Evolutionary conservation across 148 eudicot species (phyloP), one percentile per base, ranked within the genome.

Genomic region (Spergularia marina): DNA sequence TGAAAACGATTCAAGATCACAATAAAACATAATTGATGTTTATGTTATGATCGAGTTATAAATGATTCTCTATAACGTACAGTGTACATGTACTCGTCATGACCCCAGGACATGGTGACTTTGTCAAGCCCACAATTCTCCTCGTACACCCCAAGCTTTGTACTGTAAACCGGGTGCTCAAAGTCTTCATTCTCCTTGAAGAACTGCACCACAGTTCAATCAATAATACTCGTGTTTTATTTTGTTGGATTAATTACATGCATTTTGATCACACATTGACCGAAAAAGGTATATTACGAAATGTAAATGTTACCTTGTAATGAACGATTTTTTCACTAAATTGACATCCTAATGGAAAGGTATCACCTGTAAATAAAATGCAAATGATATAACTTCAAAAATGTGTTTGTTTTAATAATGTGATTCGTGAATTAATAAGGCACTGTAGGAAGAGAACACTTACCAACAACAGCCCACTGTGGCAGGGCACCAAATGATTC

Each of bases 401-500:
- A 44, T 6, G 1, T 4, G 7, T 44, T 2, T 44, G 49, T 44
- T 44, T 6, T 44, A 44, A 44, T 44, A 4, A 30, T 30, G 36
- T 30, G 36, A 30, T 30, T 30, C 2, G 36, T 30, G 36, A 44
- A 44, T 0, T 41, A 4, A 41, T 44, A 44, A 44, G 1, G 49
- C 4, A 4, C 10, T 6, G 10, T 44, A 44, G 49, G 49, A 44
- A 44, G 10, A 44, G 49, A 44, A 44, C 3, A 56, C 60, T 56
- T 56, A n/a, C 97, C 97, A 0, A 91, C 98, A 63, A 93, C 96
- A 36, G 97, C 95, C 95, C 97, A 92, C 74, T 92, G 97, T 70
- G 97, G 96, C 36, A 92, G 93, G 54, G 65, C 86, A 10, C 97
- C 98, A 60, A 91, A 93, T 72, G 82, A 81, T 16, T 97, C 94